phyloP scores from a whole-genome alignment of 257 asterid genomes.

The Apocynum venetum region DNA sequence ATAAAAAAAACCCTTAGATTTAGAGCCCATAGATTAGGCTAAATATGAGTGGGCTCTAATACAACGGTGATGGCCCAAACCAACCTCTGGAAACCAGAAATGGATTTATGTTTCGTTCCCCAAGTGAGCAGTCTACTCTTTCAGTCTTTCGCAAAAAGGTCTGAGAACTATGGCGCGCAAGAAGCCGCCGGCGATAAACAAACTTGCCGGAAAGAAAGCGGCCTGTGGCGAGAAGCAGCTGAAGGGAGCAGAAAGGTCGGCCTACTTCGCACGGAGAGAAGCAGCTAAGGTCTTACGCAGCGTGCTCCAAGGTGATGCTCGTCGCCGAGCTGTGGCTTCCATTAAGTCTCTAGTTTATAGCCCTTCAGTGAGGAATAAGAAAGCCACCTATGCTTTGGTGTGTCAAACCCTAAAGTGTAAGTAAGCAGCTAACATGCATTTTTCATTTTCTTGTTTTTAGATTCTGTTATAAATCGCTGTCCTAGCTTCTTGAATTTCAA shows the following conservation, averaged over 20 bases:
- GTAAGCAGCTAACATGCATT: conserved; percentile 4
- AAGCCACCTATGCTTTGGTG: conserved; percentile 76
- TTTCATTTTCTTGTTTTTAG: neutral
- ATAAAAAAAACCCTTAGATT: neutral
- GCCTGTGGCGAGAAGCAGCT: conserved; percentile 28
- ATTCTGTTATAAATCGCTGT: neutral
- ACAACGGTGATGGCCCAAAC: neutral
- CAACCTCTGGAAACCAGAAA: neutral
- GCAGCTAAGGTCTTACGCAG: conserved; percentile 88
- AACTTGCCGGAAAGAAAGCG: conserved; percentile 34
- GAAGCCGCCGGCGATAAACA: conserved; percentile 25
- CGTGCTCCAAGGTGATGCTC: conserved; percentile 79
- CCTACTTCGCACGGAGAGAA: conserved; percentile 89
- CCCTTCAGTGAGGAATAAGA: conserved; percentile 80
- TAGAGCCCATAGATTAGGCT: neutral
- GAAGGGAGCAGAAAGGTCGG: conserved; percentile 66
- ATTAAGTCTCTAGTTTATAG: conserved; percentile 82
- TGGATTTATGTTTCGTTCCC: neutral
- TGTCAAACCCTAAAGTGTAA: conserved; percentile 91
- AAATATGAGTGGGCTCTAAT: neutral
- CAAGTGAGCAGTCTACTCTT: neutral
- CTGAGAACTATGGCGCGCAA: conserved; percentile 40
- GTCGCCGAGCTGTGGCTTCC: conserved; percentile 80
- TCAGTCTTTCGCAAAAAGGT: neutral
- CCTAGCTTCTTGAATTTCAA: neutral